Evolutionary conservation across 768 basidiomycete species (phyloP).

Genomic region (Podaxis carcinomalis): DNA sequence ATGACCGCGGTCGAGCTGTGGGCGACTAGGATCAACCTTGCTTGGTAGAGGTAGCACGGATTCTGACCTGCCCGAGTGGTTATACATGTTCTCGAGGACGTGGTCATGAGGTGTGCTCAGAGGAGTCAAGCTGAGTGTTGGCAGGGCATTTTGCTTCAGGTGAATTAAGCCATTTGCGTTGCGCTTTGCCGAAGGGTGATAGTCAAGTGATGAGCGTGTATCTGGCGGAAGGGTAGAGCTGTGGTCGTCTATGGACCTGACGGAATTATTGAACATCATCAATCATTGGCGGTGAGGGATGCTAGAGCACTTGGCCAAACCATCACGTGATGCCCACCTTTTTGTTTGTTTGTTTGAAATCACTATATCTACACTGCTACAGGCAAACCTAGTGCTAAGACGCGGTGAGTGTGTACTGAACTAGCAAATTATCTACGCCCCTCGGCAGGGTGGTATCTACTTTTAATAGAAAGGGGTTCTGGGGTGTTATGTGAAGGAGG

Average conservation of each 20-base stretch:
- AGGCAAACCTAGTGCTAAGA: too few relatives aligned
- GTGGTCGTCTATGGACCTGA: neutral
- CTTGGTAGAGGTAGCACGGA: conserved; percentile 1
- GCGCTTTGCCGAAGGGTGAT: neutral
- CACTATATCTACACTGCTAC: too few relatives aligned
- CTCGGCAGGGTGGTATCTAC: too few relatives aligned
- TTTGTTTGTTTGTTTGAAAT: too few relatives aligned
- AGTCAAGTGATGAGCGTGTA: conserved; percentile 1
- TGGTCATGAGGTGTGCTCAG: conserved; percentile 9
- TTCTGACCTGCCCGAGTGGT: conserved; percentile 1
- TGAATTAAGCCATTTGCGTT: neutral
- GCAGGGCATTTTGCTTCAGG: conserved; percentile 2
- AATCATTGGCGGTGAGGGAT: neutral
- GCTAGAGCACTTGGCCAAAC: too few relatives aligned
- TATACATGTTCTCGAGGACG: conserved; percentile 6
- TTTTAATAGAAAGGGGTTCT: too few relatives aligned
- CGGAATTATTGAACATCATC: neutral
- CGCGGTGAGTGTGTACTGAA: too few relatives aligned
- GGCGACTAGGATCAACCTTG: neutral
- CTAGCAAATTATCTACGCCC: too few relatives aligned
- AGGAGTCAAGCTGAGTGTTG: conserved; percentile 1
- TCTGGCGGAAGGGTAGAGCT: conserved; percentile 2
- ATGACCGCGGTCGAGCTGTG: neutral
- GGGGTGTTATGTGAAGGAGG: too few relatives aligned
- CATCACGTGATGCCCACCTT: too few relatives aligned